phyloP scores from a whole-genome alignment of 78 protist genomes.

The Pigoraptor vietnamica region DNA sequence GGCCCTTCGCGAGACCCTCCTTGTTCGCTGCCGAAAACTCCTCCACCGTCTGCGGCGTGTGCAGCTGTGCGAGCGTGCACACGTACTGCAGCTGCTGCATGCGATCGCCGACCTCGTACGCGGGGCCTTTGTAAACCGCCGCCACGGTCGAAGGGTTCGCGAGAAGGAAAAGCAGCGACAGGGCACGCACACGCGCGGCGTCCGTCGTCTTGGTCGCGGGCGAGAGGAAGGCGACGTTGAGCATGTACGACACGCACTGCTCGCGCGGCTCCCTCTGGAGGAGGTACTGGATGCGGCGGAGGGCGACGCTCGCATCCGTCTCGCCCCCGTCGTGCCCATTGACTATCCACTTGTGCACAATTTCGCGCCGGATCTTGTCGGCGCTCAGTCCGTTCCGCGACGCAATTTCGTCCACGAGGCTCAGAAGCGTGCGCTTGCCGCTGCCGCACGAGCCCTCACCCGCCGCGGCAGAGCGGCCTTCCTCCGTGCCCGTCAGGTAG shows the following conservation, averaged over 20 bases:
- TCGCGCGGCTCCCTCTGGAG: not conserved
- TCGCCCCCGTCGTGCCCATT: not conserved
- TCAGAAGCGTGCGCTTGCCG: not conserved
- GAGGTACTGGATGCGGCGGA: not conserved
- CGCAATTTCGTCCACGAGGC: not conserved
- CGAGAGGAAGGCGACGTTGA: not conserved
- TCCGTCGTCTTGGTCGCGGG: not conserved
- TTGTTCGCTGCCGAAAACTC: not conserved
- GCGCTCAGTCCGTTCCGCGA: not conserved
- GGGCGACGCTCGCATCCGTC: not conserved
- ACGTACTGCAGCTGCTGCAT: not conserved
- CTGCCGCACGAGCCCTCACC: not conserved
- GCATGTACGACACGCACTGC: not conserved
- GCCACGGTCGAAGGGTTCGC: not conserved
- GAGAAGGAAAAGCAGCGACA: not conserved
- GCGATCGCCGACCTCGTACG: not conserved
- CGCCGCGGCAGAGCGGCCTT: not conserved
- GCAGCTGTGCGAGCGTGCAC: not conserved
- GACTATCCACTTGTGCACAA: not conserved
- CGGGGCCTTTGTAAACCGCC: not conserved
- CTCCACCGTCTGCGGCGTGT: not conserved
- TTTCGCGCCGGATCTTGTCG: not conserved
- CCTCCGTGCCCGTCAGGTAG: not conserved
- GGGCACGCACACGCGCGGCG: not conserved
- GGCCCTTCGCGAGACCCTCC: not conserved